Evolutionary conservation across 192 early-diverging fungal genomes (phyloP).

Genomic region (Linnemannia zychae): DNA sequence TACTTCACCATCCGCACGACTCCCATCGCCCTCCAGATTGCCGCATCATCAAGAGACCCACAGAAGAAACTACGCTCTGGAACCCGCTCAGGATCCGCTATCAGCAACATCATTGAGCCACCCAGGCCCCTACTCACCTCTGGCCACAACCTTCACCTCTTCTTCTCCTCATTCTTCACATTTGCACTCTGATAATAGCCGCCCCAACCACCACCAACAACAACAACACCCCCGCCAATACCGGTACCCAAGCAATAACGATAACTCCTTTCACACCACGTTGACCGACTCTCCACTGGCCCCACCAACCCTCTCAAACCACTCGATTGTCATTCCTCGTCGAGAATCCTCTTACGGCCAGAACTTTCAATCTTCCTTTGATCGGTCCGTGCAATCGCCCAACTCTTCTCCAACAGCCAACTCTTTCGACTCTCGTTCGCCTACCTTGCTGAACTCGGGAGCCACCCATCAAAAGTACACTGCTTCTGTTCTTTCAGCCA

Average conservation of each 20-base stretch:
- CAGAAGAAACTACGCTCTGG: neutral
- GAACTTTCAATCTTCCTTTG: neutral
- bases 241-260: neutral
- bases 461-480: neutral
- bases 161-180: neutral
- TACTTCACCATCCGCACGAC: neutral
- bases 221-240: neutral
- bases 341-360: neutral
- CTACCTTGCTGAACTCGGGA: neutral
- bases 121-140: neutral
- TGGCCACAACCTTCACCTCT: neutral
- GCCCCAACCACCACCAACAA: neutral
- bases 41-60: neutral
- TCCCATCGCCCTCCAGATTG: neutral
- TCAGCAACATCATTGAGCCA: neutral
- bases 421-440: neutral
- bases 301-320: conserved; percentile 3
- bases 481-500: too few species aligned
- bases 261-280: neutral
- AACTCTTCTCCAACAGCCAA: neutral
- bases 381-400: neutral
- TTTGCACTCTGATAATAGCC: neutral
- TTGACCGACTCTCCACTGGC: neutral
- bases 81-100: neutral
- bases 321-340: conserved; percentile 7